Percentiles rank a stretch among this genome's conserved stretches.
These are phyloP conservation scores for Chlorella sp. DNA, from an alignment of 139 green algal species.

Conservation along the genomic window DNA sequence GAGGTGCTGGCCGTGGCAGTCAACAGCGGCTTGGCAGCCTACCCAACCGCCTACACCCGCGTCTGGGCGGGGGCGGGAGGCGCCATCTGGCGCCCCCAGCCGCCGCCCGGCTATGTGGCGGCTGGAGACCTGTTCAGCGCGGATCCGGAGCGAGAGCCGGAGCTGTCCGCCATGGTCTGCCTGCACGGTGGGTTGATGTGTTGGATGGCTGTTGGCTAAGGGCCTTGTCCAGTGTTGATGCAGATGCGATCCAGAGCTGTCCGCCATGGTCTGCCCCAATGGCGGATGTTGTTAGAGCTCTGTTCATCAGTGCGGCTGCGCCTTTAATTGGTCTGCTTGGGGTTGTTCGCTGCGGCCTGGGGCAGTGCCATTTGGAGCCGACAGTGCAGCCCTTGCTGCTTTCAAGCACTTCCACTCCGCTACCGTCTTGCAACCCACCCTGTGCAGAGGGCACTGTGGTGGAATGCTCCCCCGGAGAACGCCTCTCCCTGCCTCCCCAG, in stretches of 20 bases:
- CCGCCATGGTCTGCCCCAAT: no score
- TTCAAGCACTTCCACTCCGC: no score
- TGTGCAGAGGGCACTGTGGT: slow-evolving; percentile 47
- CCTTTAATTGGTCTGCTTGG: no score
- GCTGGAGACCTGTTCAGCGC: slow-evolving; percentile 77
- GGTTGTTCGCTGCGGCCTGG: no score
- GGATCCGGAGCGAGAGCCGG: not conserved
- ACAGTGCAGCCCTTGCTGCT: no score
- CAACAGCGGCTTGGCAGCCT: slow-evolving; percentile 79
- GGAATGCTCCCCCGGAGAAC: slow-evolving; percentile 61
- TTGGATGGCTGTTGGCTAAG: no score
- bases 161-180: slow-evolving; percentile 22
- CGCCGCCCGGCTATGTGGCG: slow-evolving; percentile 77
- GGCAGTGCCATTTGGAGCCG: no score
- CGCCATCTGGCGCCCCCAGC: slow-evolving; percentile 70
- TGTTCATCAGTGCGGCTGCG: no score
- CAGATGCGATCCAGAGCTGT: no score
- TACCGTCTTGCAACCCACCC: no score
- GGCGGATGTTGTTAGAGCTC: no score
- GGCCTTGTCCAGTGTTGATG: no score
- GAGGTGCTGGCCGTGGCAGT: slow-evolving; percentile 79
- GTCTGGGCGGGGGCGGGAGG: slow-evolving; percentile 53
- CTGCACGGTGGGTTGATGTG: slow-evolving; percentile 16
- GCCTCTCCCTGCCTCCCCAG: slow-evolving; percentile 55
- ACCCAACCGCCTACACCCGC: slow-evolving; percentile 59